Evolutionary conservation across 306 rosid genomes (phyloP), one percentile per base, ranked within the genome.

Genomic region (Trifolium fragiferum): DNA sequence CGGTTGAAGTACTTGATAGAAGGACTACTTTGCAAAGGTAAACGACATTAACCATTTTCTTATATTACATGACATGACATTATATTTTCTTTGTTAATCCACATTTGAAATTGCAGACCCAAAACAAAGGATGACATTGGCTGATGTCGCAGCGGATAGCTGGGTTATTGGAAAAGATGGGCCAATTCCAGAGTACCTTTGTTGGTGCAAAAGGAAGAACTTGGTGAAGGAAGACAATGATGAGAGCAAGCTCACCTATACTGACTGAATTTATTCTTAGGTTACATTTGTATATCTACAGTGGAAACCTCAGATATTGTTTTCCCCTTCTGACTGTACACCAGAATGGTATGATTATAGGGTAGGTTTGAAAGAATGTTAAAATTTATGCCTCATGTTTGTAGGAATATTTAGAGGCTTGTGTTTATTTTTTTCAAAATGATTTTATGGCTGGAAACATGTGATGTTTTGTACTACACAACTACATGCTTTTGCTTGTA

Each of bases 1-100:
- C 76, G 32, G 66, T 59, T 95, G 78, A 95, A 78, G 81, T 67
- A 86, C 75, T 75, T 95, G 57, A 66, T 95, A 33, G 98, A 89
- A 82, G 99, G 99, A 49, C 84, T 95, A 81, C 96, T 95, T 63
- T 81, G 87, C 82, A 95, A 90, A 87, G 98, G 99, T 95, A 74
- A 19, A n/a, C 12, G 16, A n/a, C 67, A 49, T 68, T 76, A 61
- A 18, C 21, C 33, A 18, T 33, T 60, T 57, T 7, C 23, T 35
- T 32, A 20, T 49, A 2, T 47, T 46, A 23, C 64, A 7, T 60
- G 55, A 23, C 64, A 7, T 60, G 55, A 60, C 57, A n/a, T 13
- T 66, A 5, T 25, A 10, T 18, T 66, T 51, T 38, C 11, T 30
- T 19, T 37, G 40, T 37, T 37, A 37, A 37, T 37, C 10, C 10